Conservation (phyloP, 352 stramenopile species). For the Phytophthora cajani region DNA sequence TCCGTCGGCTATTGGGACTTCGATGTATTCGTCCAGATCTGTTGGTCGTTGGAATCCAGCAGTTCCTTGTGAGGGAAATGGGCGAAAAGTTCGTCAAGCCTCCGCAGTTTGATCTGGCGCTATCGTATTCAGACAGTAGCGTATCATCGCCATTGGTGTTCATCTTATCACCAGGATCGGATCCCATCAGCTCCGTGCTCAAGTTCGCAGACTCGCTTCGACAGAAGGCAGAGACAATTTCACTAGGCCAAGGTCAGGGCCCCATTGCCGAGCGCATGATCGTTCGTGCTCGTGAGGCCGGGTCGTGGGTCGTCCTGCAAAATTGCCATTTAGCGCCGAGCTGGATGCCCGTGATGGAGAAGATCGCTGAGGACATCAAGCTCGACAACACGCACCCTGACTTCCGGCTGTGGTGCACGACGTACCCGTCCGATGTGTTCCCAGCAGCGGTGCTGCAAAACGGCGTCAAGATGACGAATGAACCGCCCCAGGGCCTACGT, state of each 20-base stretch:
- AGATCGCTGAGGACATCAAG: constrained; percentile 89
- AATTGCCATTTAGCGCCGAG: constrained; percentile 91
- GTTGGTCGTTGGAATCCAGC: constrained; percentile 89
- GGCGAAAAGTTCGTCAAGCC: constrained; percentile 93
- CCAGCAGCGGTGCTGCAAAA: constrained; percentile 95
- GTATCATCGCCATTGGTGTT: constrained; percentile 92
- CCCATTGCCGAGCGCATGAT: constrained; percentile 93
- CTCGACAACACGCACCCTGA: constrained; percentile 82
- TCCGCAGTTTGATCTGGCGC: constrained; percentile 87
- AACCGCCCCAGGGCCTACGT: constrained; percentile 92
- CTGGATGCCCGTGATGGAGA: constrained; percentile 95
- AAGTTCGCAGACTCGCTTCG: constrained; percentile 85
- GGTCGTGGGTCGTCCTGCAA: constrained; percentile 93
- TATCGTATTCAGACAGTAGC: constrained; percentile 89
- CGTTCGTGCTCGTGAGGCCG: constrained; percentile 73
- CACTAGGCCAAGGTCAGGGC: constrained; percentile 92
- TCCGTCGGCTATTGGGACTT: constrained; percentile 79
- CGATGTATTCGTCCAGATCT: constrained; percentile 88
- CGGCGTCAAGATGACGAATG: constrained; percentile 97
- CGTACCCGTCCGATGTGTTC: constrained; percentile 94
- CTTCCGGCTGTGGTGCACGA: constrained; percentile 95
- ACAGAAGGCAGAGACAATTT: constrained; percentile 89
- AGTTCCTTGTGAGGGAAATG: constrained; percentile 91
- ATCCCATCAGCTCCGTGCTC: constrained; percentile 92
- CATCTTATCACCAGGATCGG: constrained; percentile 91